phyloP scores from a whole-genome alignment of 2,329 filamentous ascomycete species.

The Cryphonectria japonica region DNA sequence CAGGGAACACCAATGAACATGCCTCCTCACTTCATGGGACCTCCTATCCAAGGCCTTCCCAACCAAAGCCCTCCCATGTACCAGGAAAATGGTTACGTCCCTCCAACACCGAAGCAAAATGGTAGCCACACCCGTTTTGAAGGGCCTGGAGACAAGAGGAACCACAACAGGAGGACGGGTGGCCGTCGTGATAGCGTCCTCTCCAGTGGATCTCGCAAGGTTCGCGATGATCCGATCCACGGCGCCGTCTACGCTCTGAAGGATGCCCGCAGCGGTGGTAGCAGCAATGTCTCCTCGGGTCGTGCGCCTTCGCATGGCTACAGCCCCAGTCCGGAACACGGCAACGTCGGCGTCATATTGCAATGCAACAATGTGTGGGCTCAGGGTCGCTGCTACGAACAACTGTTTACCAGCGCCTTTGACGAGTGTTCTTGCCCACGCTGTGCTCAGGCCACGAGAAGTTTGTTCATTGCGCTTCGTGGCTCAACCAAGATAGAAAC shows the following conservation, averaged over 20 bases:
- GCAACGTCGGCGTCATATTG: neutral
- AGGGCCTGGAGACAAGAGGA: neutral
- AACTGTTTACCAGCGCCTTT: neutral
- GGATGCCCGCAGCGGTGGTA: constrained; percentile 5
- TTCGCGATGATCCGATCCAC: constrained; percentile 19
- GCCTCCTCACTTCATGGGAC: constrained; percentile 9
- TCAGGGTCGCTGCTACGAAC: neutral
- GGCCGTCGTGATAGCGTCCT: constrained; percentile 20
- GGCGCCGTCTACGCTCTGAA: constrained; percentile 22
- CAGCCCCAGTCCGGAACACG: neutral
- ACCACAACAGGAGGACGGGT: neutral
- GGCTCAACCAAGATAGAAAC: too few relatives aligned
- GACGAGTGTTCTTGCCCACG: constrained; percentile 17
- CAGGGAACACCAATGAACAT: constrained; percentile 1
- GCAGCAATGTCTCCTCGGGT: constrained; percentile 4
- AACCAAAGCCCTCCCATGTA: constrained; percentile 13
- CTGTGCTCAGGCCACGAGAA: constrained; percentile 14
- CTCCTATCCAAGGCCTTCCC: constrained; percentile 10
- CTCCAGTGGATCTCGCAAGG: constrained; percentile 19
- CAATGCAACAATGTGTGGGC: constrained; percentile 4
- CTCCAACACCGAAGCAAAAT: neutral
- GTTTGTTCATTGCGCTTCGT: constrained; percentile 15
- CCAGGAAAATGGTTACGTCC: constrained; percentile 20
- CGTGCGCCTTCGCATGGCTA: neutral
- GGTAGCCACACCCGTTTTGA: neutral